phyloP scores from a whole-genome alignment of 176 grass and related monocot species.

The Saccharum spontaneum region DNA sequence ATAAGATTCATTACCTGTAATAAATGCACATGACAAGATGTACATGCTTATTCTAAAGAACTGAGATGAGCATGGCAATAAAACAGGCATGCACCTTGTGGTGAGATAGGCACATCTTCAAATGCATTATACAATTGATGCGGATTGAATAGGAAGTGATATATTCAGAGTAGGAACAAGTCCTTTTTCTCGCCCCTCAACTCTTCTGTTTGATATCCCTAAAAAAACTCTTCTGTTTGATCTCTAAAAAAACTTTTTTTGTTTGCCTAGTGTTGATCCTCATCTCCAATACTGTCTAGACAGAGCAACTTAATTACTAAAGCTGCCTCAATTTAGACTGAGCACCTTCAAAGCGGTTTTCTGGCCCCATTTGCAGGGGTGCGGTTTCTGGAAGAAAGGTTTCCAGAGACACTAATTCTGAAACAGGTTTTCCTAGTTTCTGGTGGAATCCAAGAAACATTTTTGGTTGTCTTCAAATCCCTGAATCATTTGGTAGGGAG shows the following conservation, averaged over 20 bases:
- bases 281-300: neutral
- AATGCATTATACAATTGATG: slow-evolving; percentile 11
- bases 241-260: neutral
- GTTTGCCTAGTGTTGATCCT: neutral
- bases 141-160: neutral
- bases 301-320: neutral
- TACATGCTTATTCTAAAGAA: slow-evolving; percentile 16
- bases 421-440: neutral
- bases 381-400: neutral
- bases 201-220: neutral
- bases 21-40: slow-evolving; percentile 29
- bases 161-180: neutral
- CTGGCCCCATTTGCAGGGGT: neutral
- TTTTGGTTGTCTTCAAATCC: neutral
- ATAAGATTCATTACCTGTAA: slow-evolving; percentile 99
- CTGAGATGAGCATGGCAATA: neutral
- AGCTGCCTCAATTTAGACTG: neutral
- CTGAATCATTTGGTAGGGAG: neutral
- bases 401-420: neutral
- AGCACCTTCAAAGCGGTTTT: neutral
- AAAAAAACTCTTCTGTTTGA: neutral
- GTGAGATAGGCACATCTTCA: slow-evolving; percentile 18
- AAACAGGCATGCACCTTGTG: slow-evolving; percentile 13
- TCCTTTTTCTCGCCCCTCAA: neutral
- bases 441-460: neutral